Conservation (phyloP, 2,329 filamentous ascomycete species). For the Colletotrichum tropicicola region DNA sequence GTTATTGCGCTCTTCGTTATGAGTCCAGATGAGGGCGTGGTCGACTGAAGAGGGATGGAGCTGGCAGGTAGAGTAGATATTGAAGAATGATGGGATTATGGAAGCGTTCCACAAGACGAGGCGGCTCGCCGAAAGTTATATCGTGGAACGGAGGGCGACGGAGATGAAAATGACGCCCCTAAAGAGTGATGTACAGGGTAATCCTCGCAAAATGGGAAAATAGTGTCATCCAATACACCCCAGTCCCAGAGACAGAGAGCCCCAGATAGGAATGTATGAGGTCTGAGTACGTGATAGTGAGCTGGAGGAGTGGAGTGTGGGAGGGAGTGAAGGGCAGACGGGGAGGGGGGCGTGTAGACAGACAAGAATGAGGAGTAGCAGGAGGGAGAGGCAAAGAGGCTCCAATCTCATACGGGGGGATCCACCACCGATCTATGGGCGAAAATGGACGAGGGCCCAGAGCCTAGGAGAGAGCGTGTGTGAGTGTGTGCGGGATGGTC, state of each 20-base stretch:
- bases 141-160: conserved; percentile 44
- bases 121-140: conserved; percentile 53
- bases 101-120: conserved; percentile 38
- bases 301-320: conserved; percentile 21
- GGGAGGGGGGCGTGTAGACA: conserved; percentile 14
- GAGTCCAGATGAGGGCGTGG: conserved; percentile 20
- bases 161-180: conserved; percentile 39
- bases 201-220: conserved; percentile 31
- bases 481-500: conserved; percentile 11
- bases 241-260: conserved; percentile 44
- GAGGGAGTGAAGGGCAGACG: conserved; percentile 5
- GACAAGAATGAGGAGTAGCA: conserved; percentile 14
- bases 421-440: conserved; percentile 13
- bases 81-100: conserved; percentile 33
- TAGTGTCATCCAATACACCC: conserved; percentile 31
- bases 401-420: conserved; percentile 28
- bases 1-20: not conserved
- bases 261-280: conserved; percentile 44
- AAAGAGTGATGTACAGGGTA: conserved; percentile 17
- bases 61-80: conserved; percentile 23
- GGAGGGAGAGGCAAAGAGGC: conserved; percentile 27
- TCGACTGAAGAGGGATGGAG: conserved; percentile 29
- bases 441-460: not conserved
- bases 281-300: conserved; percentile 31
- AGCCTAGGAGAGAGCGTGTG: not conserved